These are phyloP conservation scores for Anthracocystis panici-leucophaei DNA, from an alignment of 1,284 basidiomycete species.

Conservation along the genomic window DNA sequence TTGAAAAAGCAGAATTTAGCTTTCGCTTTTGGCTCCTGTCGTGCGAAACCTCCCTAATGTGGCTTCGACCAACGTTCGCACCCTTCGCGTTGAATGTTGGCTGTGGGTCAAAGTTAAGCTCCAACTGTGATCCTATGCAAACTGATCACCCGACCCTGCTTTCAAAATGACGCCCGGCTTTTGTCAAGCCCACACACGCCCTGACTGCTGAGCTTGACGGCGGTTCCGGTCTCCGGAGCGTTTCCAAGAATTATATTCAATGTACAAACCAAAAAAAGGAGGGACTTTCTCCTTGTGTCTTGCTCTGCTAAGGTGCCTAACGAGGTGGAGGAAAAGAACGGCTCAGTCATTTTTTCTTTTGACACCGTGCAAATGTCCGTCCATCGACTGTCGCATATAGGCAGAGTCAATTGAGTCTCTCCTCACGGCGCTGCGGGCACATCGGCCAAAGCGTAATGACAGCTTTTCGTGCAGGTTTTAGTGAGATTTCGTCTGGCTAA, in stretches of 20 bases:
- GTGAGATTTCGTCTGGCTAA: neutral
- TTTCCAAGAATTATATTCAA: too few species aligned
- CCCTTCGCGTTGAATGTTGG: neutral
- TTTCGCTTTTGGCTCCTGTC: too few species aligned
- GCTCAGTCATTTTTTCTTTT: slow-evolving; percentile 7
- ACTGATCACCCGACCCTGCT: slow-evolving; percentile 6
- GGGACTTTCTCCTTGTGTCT: neutral
- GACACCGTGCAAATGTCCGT: neutral
- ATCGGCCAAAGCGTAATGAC: neutral
- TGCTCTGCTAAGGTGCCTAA: slow-evolving; percentile 9
- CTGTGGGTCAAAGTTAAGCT: neutral
- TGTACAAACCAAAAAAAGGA: neutral
- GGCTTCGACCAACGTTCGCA: neutral
- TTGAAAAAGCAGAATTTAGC: too few species aligned
- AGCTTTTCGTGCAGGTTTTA: neutral
- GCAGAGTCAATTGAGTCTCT: slow-evolving; percentile 11
- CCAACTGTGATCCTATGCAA: neutral
- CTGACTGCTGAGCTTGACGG: slow-evolving; percentile 1
- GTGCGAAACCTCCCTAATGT: too few species aligned
- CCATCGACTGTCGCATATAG: slow-evolving; percentile 27
- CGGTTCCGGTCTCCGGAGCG: slow-evolving; percentile 4
- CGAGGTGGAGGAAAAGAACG: slow-evolving; percentile 12
- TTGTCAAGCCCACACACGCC: neutral
- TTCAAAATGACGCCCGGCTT: neutral
- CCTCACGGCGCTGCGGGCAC: neutral